Evolutionary conservation across 768 basidiomycete genomes (phyloP).

Genomic region (Chlorophyllum brunneum): DNA sequence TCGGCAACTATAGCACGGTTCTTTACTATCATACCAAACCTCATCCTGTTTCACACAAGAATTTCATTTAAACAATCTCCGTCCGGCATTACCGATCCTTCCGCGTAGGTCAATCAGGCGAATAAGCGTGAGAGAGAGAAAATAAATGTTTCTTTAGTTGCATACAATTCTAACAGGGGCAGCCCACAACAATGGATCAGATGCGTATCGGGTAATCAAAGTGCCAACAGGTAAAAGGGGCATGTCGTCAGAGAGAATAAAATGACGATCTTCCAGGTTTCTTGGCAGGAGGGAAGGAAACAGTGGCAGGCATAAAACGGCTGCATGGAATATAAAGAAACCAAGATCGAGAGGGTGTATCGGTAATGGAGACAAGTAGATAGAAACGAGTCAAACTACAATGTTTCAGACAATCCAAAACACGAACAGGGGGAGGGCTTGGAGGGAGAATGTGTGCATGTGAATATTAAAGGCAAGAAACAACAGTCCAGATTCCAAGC

Average conservation of each 20-base stretch:
- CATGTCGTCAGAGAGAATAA: neutral
- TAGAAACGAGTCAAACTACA: neutral
- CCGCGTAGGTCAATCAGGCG: too few relatives aligned
- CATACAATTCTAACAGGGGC: conserved; percentile 6
- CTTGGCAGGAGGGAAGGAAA: neutral
- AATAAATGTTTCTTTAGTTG: neutral
- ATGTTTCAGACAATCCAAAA: too few relatives aligned
- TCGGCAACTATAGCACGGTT: too few relatives aligned
- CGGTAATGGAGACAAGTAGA: neutral
- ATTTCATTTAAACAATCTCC: too few relatives aligned
- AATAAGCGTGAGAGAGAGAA: neutral
- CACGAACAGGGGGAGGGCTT: too few relatives aligned
- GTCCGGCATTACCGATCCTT: too few relatives aligned
- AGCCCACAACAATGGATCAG: neutral
- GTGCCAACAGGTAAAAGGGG: neutral
- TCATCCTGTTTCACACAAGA: too few relatives aligned
- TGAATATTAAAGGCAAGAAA: neutral
- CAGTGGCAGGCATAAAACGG: neutral
- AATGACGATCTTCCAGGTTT: too few relatives aligned
- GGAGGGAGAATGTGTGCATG: neutral
- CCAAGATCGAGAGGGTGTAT: neutral
- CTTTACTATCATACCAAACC: too few relatives aligned
- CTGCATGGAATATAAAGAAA: neutral
- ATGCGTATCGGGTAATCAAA: conserved; percentile 1
- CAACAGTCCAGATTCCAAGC: neutral